Percentiles rank a stretch among this genome's conserved stretches.
Conservation (phyloP, 2,329 filamentous ascomycete genomes). For the Aspergillus floridensis region DNA sequence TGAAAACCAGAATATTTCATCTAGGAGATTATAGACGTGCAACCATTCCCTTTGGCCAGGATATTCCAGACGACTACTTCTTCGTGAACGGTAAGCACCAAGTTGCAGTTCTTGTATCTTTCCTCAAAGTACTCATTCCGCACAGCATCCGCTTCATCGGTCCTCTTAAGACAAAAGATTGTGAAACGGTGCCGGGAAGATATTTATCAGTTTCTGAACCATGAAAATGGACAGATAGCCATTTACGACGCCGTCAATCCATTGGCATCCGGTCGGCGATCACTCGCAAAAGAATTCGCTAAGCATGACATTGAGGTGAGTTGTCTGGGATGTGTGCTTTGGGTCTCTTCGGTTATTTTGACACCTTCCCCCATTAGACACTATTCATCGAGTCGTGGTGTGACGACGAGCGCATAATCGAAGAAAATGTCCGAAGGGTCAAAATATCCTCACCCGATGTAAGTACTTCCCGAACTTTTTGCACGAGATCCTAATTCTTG, state of each 20-base stretch:
- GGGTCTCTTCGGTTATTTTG: neutral
- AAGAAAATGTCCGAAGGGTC: constrained; percentile 94
- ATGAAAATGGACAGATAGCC: constrained; percentile 96
- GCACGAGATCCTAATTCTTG: constrained; percentile 9
- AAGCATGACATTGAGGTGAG: constrained; percentile 88
- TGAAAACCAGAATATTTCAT: constrained; percentile 97
- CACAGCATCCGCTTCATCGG: constrained; percentile 74
- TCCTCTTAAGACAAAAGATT: constrained; percentile 95
- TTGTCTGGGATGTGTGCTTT: neutral
- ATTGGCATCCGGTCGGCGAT: constrained; percentile 73
- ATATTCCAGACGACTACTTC: constrained; percentile 96
- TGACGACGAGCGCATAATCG: constrained; percentile 86
- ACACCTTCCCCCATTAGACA: constrained; percentile 49
- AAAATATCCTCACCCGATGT: constrained; percentile 97
- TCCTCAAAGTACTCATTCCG: constrained; percentile 17
- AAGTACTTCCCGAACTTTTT: constrained; percentile 34
- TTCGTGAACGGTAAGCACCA: constrained; percentile 68
- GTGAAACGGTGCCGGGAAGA: constrained; percentile 96
- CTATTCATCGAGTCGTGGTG: constrained; percentile 96
- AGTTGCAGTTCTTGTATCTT: neutral
- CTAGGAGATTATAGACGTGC: constrained; percentile 93
- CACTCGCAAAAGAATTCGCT: constrained; percentile 92
- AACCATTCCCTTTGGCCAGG: constrained; percentile 76
- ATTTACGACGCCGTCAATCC: constrained; percentile 99
- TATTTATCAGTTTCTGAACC: constrained; percentile 92